Evolutionary conservation across 345 rosid species (phyloP).

Genomic region (Nephelium lappaceum): DNA sequence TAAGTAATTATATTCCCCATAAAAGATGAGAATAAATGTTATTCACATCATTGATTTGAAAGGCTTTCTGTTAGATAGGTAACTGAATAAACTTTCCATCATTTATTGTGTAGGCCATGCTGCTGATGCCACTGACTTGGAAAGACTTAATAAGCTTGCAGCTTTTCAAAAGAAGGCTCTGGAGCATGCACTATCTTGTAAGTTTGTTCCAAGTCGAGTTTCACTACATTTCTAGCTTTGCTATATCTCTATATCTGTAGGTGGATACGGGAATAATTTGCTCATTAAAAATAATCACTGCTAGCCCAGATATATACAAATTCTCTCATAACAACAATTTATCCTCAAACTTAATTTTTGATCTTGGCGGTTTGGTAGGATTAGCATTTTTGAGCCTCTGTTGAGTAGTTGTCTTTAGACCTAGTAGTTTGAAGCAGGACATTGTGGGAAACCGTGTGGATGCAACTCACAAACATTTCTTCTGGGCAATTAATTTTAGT

Average conservation of each 20-base stretch:
- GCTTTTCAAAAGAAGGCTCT: slow-evolving; percentile 87
- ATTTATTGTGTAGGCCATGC: slow-evolving; percentile 29
- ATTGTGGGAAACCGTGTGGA: no score
- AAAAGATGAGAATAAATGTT: background rate
- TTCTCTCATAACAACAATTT: no score
- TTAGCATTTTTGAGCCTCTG: background rate
- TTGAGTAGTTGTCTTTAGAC: background rate
- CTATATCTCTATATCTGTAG: background rate
- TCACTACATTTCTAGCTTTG: background rate
- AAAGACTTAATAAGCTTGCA: slow-evolving; percentile 74
- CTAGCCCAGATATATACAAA: no score
- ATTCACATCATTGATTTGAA: background rate
- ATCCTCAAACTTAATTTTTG: no score
- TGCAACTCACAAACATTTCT: no score
- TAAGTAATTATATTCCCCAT: background rate
- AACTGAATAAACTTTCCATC: background rate
- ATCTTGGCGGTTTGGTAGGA: background rate
- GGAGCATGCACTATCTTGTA: slow-evolving; percentile 80
- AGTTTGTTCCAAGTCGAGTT: slow-evolving; percentile 20
- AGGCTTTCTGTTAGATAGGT: background rate
- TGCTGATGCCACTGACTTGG: slow-evolving; percentile 32
- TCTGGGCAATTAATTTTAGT: no score
- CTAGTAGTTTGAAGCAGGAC: background rate
- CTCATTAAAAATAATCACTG: no score
- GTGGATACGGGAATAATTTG: no score